Percentiles rank a stretch among this genome's conserved stretches.
phyloP scores from a whole-genome alignment of 2,329 filamentous ascomycete genomes.

The Neofusicoccum parvum region DNA sequence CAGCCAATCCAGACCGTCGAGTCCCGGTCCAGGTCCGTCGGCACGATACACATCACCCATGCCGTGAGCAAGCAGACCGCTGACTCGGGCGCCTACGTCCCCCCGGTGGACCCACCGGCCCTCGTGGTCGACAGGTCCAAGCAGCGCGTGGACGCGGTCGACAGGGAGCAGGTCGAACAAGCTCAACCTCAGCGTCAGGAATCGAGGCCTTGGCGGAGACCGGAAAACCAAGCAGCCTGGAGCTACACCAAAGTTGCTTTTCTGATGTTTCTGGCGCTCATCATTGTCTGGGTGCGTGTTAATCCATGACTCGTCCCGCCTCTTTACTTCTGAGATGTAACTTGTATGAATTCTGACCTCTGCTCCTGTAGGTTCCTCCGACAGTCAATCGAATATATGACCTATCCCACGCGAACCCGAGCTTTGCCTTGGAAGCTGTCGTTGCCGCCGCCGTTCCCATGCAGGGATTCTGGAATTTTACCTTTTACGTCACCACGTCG shows the following conservation, averaged over 20 bases:
- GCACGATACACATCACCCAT: too few relatives aligned
- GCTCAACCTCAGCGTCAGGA: slow-evolving; percentile 61
- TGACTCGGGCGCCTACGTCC: too few relatives aligned
- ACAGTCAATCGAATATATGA: slow-evolving; percentile 78
- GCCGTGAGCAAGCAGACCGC: too few relatives aligned
- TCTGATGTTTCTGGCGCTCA: slow-evolving; percentile 70
- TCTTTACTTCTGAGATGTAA: background rate
- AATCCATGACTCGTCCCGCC: background rate
- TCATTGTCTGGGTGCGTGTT: slow-evolving; percentile 65
- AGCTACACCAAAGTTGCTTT: slow-evolving; percentile 70
- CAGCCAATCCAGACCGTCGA: too few relatives aligned
- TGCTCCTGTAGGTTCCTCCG: slow-evolving; percentile 58
- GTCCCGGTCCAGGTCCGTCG: too few relatives aligned
- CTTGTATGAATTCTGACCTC: too few relatives aligned
- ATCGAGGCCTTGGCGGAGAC: slow-evolving; percentile 23
- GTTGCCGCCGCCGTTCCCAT: slow-evolving; percentile 75
- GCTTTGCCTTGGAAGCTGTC: slow-evolving; percentile 66
- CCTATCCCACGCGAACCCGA: slow-evolving; percentile 46
- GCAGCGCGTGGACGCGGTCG: too few relatives aligned
- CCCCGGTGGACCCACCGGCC: too few relatives aligned
- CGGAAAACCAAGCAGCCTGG: slow-evolving; percentile 56
- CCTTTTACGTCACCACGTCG: slow-evolving; percentile 74
- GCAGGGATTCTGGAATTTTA: slow-evolving; percentile 84
- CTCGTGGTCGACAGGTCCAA: too few relatives aligned
- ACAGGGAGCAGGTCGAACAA: slow-evolving; percentile 60